Conservation (phyloP, 768 basidiomycete species). For the Suillus clintonianus region DNA sequence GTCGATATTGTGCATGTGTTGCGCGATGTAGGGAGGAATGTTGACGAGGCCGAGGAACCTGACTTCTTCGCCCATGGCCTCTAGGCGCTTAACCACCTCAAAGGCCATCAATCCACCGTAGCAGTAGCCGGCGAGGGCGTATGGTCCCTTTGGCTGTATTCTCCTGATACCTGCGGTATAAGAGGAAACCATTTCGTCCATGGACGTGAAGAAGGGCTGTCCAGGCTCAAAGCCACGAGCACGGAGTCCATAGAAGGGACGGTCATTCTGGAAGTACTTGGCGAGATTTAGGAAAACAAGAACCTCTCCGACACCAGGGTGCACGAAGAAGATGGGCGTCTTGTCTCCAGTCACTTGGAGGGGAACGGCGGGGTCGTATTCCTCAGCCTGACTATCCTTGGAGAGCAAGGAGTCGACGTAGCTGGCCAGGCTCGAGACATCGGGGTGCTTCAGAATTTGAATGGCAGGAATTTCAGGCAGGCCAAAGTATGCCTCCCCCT, state of each 20-base stretch:
- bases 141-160: slow-evolving; percentile 32
- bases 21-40: slow-evolving; percentile 37
- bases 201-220: slow-evolving; percentile 30
- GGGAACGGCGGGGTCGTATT: slow-evolving; percentile 43
- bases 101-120: slow-evolving; percentile 40
- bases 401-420: slow-evolving; percentile 32
- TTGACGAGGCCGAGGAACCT: slow-evolving; percentile 38
- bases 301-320: slow-evolving; percentile 45
- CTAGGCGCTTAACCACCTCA: slow-evolving; percentile 36
- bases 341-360: slow-evolving; percentile 39
- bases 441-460: slow-evolving; percentile 37
- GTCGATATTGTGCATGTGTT: slow-evolving; percentile 42
- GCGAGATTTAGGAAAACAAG: slow-evolving; percentile 45
- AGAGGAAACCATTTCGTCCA: slow-evolving; percentile 34
- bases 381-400: slow-evolving; percentile 15
- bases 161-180: slow-evolving; percentile 33
- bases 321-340: slow-evolving; percentile 45
- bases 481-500: slow-evolving; percentile 27
- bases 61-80: slow-evolving; percentile 29
- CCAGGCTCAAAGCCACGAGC: slow-evolving; percentile 40
- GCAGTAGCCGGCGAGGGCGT: slow-evolving; percentile 39
- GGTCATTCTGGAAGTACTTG: slow-evolving; percentile 39
- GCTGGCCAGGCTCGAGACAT: slow-evolving; percentile 29
- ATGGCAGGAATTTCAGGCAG: slow-evolving; percentile 38
- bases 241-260: slow-evolving; percentile 40